Conservation (phyloP, 257 asterid species). For the Scutellaria baicalensis region DNA sequence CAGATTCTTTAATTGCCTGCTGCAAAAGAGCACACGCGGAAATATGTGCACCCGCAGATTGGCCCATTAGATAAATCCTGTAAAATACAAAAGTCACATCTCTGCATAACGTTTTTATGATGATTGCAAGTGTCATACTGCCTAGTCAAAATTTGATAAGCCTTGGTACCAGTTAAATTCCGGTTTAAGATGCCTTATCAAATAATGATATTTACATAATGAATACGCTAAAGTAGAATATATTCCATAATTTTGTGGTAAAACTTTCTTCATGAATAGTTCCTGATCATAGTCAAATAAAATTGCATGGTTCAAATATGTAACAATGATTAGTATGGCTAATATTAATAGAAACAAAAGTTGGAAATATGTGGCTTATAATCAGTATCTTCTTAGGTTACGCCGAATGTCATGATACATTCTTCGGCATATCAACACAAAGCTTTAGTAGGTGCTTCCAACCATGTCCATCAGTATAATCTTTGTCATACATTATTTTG, state of each 20-base stretch:
- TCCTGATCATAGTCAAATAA: not conserved
- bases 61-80: conserved; percentile 95
- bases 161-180: not conserved
- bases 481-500: not conserved
- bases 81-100: not conserved
- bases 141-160: not conserved
- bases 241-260: not conserved
- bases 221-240: not conserved
- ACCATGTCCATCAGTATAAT: not conserved
- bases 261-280: not conserved
- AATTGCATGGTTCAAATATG: not conserved
- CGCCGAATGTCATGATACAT: not conserved
- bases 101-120: not conserved
- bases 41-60: conserved; percentile 99
- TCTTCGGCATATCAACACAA: not conserved
- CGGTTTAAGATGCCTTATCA: not conserved
- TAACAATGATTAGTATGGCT: not conserved
- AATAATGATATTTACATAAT: not conserved
- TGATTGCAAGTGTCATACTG: not conserved
- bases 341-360: not conserved
- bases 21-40: conserved; percentile 80
- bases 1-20: conserved; percentile 82
- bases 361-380: not conserved
- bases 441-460: conserved; percentile 5
- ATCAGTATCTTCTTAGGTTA: not conserved